Conservation (phyloP, 2,329 filamentous ascomycete species). For the Colletotrichum tabaci region DNA sequence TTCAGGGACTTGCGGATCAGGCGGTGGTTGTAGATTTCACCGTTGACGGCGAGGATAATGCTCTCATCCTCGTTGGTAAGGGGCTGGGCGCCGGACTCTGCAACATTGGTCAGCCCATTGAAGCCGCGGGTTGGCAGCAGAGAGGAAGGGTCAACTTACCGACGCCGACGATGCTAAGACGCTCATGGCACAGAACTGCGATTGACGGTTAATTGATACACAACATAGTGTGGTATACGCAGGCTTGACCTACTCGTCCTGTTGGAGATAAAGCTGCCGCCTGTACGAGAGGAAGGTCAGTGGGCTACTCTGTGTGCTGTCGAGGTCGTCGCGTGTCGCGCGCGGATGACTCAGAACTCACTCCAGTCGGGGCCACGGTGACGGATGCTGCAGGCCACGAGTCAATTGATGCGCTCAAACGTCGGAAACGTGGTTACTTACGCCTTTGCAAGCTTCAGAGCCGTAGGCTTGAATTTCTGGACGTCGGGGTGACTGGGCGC, state of each 20-base stretch:
- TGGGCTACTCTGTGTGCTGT: conserved; percentile 42
- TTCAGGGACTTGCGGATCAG: conserved; percentile 90
- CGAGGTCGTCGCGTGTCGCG: conserved; percentile 33
- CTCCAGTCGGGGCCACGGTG: conserved; percentile 99
- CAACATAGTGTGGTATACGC: background rate
- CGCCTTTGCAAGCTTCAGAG: conserved; percentile 94
- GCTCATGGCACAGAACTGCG: conserved; percentile 94
- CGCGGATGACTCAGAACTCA: conserved; percentile 66
- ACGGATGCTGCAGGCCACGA: conserved; percentile 76
- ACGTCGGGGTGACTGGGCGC: conserved; percentile 86
- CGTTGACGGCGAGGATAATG: conserved; percentile 96
- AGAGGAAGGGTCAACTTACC: conserved; percentile 68
- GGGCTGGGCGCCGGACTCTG: conserved; percentile 95
- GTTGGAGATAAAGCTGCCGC: conserved; percentile 90
- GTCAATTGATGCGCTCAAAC: conserved; percentile 55
- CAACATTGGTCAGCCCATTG: conserved; percentile 42
- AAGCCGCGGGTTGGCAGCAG: conserved; percentile 15
- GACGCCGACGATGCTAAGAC: conserved; percentile 96
- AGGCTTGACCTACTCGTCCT: conserved; percentile 82
- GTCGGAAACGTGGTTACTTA: conserved; percentile 64
- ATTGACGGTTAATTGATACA: conserved; percentile 48
- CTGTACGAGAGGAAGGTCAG: conserved; percentile 62
- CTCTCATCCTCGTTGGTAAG: conserved; percentile 91
- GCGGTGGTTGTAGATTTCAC: conserved; percentile 99
- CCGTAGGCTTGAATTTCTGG: conserved; percentile 95